Base-by-base conservation (phyloP, 768 basidiomycete genomes). In the Crucibulum laeve region DNA sequence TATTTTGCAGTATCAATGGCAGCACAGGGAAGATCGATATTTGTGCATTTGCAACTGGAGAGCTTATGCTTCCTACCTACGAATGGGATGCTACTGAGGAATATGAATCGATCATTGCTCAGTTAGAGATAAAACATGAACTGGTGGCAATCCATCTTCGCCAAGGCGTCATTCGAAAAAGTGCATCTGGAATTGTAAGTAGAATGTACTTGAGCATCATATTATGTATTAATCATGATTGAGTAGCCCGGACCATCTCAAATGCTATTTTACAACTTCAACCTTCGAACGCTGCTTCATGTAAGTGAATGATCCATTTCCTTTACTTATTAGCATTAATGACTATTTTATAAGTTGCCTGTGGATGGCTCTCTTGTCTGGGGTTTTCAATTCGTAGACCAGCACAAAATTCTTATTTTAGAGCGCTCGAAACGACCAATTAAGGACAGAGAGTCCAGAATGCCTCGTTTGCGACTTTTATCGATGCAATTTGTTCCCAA, bases 301-400 rank as follows among this genome's bases (percentile, higher is more conserved):
- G 35, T 37, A 21, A 37, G 35, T 11, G n/a, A n/a, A n/a, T n/a
- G n/a, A n/a, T n/a, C n/a, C n/a, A n/a, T n/a, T n/a, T n/a, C n/a
- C n/a, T n/a, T n/a, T n/a, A n/a, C n/a, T n/a, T n/a, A n/a, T n/a
- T n/a, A n/a, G n/a, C n/a, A n/a, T n/a, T n/a, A n/a, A n/a, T n/a
- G n/a, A n/a, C n/a, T n/a, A n/a, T n/a, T n/a, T n/a, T n/a, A n/a
- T n/a, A n/a, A 40, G 39, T 7, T 24, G 19, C 39, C 39, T 2
- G 39, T 40, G 8, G 39, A 40, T 22, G 22, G 39, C 3, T 40
- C 17, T 24, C 13, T n/a, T 7, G 18, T 40, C 19, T 40, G 39
- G 17, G 39, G 39, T 13, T 40, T 40, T 40, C 39, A 40, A 23
- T 40, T 40, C 22, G 7, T 40, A 40, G 39, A 40, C 23, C 8